Conservation (phyloP, 306 rosid genomes). For the Cucurbita pepo region DNA sequence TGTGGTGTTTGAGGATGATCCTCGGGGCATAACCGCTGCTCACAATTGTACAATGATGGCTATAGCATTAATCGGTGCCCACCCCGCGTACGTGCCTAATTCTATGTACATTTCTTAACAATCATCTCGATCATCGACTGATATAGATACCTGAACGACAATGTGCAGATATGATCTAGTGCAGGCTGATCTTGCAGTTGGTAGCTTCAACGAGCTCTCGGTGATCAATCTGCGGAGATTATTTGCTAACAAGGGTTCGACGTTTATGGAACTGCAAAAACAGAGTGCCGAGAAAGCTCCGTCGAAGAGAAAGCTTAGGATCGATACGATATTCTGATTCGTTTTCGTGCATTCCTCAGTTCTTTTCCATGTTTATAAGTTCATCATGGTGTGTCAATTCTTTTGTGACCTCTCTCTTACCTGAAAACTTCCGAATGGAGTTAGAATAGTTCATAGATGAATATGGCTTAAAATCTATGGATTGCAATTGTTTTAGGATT, state of each 20-base stretch:
- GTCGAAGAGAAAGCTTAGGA: conserved; percentile 58
- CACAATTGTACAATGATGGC: conserved; percentile 99
- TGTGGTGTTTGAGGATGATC: conserved; percentile 94
- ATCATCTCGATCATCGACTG: not conserved
- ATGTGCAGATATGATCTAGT: conserved; percentile 61
- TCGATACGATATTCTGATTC: conserved; percentile 74
- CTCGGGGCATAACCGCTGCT: conserved; percentile 93
- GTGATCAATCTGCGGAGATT: conserved; percentile 90
- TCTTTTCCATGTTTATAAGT: conserved; percentile 22
- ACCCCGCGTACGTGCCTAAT: conserved; percentile 61
- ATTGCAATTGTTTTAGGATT: too few species aligned
- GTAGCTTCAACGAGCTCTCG: conserved; percentile 71
- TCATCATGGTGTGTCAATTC: not conserved
- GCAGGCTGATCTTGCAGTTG: conserved; percentile 99
- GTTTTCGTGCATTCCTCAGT: not conserved
- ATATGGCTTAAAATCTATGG: not conserved
- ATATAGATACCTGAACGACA: not conserved
- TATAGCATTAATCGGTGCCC: conserved; percentile 69
- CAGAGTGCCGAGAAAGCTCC: conserved; percentile 69
- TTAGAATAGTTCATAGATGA: not conserved
- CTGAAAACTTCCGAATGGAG: not conserved
- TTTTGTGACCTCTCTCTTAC: not conserved
- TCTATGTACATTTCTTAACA: not conserved
- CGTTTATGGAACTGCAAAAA: conserved; percentile 84
- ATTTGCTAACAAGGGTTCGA: conserved; percentile 77